Evolutionary conservation across 2,329 filamentous ascomycete genomes (phyloP), one percentile per base, ranked within the genome.

Genomic region (Sordariomycetes sp.): DNA sequence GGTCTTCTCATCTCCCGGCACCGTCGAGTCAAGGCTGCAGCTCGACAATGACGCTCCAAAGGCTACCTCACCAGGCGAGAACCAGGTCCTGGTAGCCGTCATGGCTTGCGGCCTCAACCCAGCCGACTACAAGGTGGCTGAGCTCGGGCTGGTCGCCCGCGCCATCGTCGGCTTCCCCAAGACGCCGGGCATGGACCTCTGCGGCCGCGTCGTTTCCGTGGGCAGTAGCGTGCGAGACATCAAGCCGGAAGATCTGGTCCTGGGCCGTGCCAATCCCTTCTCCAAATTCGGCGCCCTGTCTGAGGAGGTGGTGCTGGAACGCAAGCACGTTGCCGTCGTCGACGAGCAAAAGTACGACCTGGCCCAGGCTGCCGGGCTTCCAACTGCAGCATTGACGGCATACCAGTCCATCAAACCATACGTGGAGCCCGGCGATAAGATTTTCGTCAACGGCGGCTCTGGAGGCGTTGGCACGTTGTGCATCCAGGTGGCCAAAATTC

Each of bases 381-480:
- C 58, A 3, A 62, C 67, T 3, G 64, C 64, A 0, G 66, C 52
- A 1, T 44, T 70, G 41, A 70, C 68, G 4, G 68, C 68, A 6
- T 66, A 68, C 38, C 64, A 70, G 47, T 53, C 52, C 28, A 58
- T 73, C 20, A 51, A 69, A 27, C 61, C 61, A 3, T 53, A 66
- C 37, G 62, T 70, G 36, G 61, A 62, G 33, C 39, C 52, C 4
- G 73, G 73, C n/a, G 64, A 71, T 34, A 69, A 64, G 44, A 61
- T 83, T 10, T 75, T 82, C 39, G 69, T 83, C 48, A 82, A 82
- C 39, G 77, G 75, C 6, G 75, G 76, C 0, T 75, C 70, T 0
- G 79, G 79, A 2, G 79, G 79, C 1, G 68, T 66, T 2, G 79
- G 79, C 2, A 64, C 68, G 0, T 79, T 67, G 39, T 70, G 63